These are phyloP conservation scores for Kwoniella sp. DNA, from an alignment of 768 basidiomycete species.

Conservation along the genomic window DNA sequence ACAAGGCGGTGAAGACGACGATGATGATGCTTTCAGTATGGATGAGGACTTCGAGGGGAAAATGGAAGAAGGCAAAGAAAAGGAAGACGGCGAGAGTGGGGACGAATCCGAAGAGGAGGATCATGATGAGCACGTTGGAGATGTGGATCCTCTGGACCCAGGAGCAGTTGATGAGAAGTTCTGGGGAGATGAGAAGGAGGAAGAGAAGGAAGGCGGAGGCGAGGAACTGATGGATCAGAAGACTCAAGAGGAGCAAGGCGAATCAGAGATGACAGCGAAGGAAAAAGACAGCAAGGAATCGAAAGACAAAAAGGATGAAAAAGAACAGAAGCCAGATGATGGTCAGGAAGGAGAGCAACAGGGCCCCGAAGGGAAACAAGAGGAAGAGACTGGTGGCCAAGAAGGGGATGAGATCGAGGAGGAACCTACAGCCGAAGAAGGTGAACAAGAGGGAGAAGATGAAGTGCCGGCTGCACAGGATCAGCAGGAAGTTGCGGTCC, in stretches of 20 bases:
- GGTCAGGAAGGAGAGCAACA: slow-evolving; percentile 32
- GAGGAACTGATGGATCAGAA: slow-evolving; percentile 68
- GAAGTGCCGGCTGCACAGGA: slow-evolving; percentile 52
- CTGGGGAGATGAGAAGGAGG: slow-evolving; percentile 78
- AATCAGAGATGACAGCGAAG: slow-evolving; percentile 78
- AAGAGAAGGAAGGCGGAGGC: slow-evolving; percentile 61
- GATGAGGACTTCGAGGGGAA: slow-evolving; percentile 82
- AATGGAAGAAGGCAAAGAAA: slow-evolving; percentile 71
- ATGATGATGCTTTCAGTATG: slow-evolving; percentile 84
- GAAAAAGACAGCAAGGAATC: slow-evolving; percentile 62
- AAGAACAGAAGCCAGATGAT: slow-evolving; percentile 35
- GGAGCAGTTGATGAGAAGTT: slow-evolving; percentile 90
- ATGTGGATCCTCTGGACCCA: slow-evolving; percentile 80
- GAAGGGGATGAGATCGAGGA: slow-evolving; percentile 36
- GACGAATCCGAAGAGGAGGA: slow-evolving; percentile 61
- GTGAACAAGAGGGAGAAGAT: slow-evolving; percentile 58
- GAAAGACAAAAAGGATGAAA: slow-evolving; percentile 54
- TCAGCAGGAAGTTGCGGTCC: slow-evolving; percentile 73
- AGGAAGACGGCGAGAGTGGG: slow-evolving; percentile 60
- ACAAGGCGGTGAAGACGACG: slow-evolving; percentile 37
- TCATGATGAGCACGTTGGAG: slow-evolving; percentile 78
- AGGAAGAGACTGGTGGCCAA: slow-evolving; percentile 36
- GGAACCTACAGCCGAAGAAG: slow-evolving; percentile 56
- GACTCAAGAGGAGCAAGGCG: slow-evolving; percentile 59
- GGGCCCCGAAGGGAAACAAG: slow-evolving; percentile 36